Base-by-base conservation (phyloP, 2,329 filamentous ascomycete genomes). In the Thermoascus crustaceus region DNA sequence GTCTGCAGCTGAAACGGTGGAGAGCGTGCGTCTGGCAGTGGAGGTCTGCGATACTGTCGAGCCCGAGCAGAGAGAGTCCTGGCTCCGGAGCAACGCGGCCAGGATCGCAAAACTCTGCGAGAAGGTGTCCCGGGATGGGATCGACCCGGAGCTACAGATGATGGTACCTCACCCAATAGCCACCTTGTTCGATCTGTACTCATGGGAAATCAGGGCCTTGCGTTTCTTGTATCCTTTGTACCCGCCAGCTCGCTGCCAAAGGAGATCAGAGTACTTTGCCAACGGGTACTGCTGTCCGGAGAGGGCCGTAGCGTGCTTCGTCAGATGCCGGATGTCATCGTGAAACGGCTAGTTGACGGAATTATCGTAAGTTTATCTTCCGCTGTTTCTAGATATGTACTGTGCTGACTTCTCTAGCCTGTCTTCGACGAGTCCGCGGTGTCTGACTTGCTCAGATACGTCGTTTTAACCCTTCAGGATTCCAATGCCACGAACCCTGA, bases 31-130 rank as follows among this genome's bases (percentile, higher is more conserved):
- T 5, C 42, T 66, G 10, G 59, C 60, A 0, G 55, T 57, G 22
- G 51, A 50, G 2, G 60, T 64, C 22, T 52, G 54, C 14, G 50
- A 57, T 23, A 49, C 47, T 22, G 53, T 65, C 30, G 49, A 61
- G 4, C 34, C 39, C 5, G 44, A 43, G 5, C 57, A 60, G 34
- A 61, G 52, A 33, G 27, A 50, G 6, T 30, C 37, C 10, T 66
- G 63, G 63, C 44, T 62, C 13, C 41, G 43, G 5, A 47, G 39
- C 7, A 61, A 60, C 23, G 38, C 42, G 4, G 32, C 50, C 4
- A 64, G 60, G 27, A 49, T 63, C 27, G 47, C 49, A 7, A 64
- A 64, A 31, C 36, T 65, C 11, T 56, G 52, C 13, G 60, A 63
- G 30, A 65, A 64, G 41, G 42, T 63, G 8, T 41, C 45, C 4